Percentiles rank a stretch among this genome's conserved stretches.
Evolutionary conservation across 495 filamentous ascomycete species (phyloP).

Genomic region (Tuber melanosporum): DNA sequence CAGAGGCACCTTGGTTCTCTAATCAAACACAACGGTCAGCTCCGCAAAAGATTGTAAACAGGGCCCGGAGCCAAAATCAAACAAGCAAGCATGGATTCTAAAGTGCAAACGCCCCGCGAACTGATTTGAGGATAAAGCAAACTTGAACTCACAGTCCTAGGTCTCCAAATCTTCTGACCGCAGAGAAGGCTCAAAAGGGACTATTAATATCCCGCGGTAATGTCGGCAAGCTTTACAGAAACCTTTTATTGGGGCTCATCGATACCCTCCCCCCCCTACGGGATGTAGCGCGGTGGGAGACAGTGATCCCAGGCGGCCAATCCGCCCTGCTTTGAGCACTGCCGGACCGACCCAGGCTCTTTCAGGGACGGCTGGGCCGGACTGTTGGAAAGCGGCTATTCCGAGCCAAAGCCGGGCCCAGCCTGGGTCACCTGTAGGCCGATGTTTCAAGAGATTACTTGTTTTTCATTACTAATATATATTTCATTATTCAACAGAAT

Average conservation of each 20-base stretch:
- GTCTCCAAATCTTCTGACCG: constrained; percentile 76
- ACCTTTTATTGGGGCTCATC: constrained; percentile 46
- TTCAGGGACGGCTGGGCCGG: too few species aligned
- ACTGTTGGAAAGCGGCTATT: too few species aligned
- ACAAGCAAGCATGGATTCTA: neutral
- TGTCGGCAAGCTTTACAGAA: constrained; percentile 81
- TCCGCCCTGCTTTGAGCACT: too few species aligned
- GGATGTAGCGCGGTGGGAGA: constrained; percentile 5
- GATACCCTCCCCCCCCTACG: constrained; percentile 20
- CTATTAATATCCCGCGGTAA: constrained; percentile 77
- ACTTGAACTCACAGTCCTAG: constrained; percentile 64
- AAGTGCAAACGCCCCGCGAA: neutral
- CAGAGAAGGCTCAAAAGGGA: constrained; percentile 83
- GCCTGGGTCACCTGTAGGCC: too few species aligned
- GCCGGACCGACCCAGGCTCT: too few species aligned
- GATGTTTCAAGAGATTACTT: too few species aligned
- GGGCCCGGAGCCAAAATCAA: neutral
- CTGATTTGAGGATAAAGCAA: neutral
- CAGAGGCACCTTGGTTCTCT: constrained; percentile 47
- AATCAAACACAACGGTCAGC: neutral
- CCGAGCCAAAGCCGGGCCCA: too few species aligned
- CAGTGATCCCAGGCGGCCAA: too few species aligned
- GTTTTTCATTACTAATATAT: too few species aligned
- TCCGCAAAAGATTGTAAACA: constrained; percentile 22
- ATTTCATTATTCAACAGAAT: too few species aligned